Base-by-base conservation (phyloP, 257 asterid species). In the Jaltomata sinuosa region DNA sequence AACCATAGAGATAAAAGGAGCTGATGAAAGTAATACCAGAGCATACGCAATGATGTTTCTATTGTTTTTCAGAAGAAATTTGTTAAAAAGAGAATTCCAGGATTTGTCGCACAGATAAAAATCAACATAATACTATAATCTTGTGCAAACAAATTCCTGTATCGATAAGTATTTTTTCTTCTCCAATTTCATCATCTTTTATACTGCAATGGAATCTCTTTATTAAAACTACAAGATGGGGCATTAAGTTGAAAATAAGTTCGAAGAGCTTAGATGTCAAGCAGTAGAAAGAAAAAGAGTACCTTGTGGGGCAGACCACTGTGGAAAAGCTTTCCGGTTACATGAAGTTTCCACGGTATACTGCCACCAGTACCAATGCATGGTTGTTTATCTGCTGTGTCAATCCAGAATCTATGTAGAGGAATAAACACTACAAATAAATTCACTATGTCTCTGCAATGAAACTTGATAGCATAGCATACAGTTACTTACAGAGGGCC, bases 341-440 rank as follows among this genome's bases (percentile, higher is more conserved):
- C 91, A 84, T 90, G 93, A 84, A 96, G 95, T 87, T 93, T 92
- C 98, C 99, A 96, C 18, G 98, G 98, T 86, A 96, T 93, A 96
- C 91, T 89, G 81, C 99, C 99, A 83, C 99, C 98, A 22, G 99
- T 96, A 83, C 99, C 99, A 85, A 96, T 92, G 91, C 99, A 96
- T 76, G 99, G 99, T 84, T 96, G 99, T 87, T 96, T 96, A 89
- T 96, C 99, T n/a, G 99, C 98, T 61, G 99, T 94, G 83, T 96
- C 99, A 82, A 96, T 96, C 99, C 99, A 96, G 90, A 92, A 96
- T 87, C 99, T 96, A 90, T 68, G 78, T 64, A 71, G 61, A 47
- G 65, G 85, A 83, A 85, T 21, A 85, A 25, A 81, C 10, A 61
- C 36, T 80, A 84, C 50, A 22, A 40, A 79, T 84, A 52, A 79